Percentiles rank a stretch among this genome's conserved stretches.
phyloP scores from a whole-genome alignment of 78 protist species.

The slime mould (Dictyostelium discoideum) region DNA sequence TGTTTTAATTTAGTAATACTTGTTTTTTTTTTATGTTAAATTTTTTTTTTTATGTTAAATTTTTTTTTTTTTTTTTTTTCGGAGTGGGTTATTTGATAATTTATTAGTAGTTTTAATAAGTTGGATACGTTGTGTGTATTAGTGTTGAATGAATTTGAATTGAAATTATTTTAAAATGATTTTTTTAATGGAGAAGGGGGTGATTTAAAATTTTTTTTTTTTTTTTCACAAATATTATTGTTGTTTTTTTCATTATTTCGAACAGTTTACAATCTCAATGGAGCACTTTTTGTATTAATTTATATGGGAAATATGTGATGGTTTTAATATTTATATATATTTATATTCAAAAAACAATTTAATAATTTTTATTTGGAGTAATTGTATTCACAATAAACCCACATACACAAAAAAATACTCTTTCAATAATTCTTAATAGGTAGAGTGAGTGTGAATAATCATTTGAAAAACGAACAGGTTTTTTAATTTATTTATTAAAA shows the following conservation, averaged over 20 bases:
- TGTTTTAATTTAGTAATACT: not conserved
- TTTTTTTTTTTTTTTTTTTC: not conserved
- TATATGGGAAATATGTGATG: not conserved
- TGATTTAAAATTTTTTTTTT: not conserved
- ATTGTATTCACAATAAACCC: not conserved
- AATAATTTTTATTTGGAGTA: not conserved
- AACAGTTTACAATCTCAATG: not conserved
- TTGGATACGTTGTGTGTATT: not conserved
- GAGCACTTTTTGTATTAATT: not conserved
- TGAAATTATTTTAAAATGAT: not conserved
- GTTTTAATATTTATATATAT: not conserved
- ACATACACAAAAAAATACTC: not conserved
- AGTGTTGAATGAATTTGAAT: not conserved
- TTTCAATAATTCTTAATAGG: not conserved
- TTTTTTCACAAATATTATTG: not conserved
- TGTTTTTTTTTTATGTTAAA: not conserved
- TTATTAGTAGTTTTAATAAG: not conserved
- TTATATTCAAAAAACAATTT: not conserved
- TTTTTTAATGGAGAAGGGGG: not conserved
- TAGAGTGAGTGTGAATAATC: not conserved
- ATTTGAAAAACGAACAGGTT: not conserved
- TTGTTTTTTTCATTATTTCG: not conserved
- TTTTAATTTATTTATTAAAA: not conserved
- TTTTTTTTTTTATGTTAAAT: too few relatives aligned
- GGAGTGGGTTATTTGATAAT: not conserved